Evolutionary conservation across 495 filamentous ascomycete genomes (phyloP), one percentile per base, ranked within the genome.

Genomic region (Hyaloscypha hepaticicola): DNA sequence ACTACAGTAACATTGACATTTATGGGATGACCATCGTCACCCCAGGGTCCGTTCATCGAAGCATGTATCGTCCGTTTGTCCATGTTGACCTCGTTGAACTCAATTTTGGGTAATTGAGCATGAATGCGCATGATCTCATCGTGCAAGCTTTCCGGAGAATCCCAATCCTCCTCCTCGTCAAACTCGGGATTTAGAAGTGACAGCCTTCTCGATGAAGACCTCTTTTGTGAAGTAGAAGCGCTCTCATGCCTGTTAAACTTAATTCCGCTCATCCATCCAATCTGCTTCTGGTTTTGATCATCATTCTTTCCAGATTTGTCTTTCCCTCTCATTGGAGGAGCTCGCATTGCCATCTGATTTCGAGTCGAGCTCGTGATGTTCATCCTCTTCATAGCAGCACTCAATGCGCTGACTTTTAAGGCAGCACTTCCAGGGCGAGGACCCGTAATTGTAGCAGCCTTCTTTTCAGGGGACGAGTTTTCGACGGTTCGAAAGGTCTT

Each of bases 231-330:
- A 1, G 48, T 27, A 6, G 34, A 45, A 1, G 29, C 5, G 59
- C 63, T 64, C 6, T 70, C 66, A 41, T 67, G 66, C 67, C 88
- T 88, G 27, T 79, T 84, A 70, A 97, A 93, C 65, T 91, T 95
- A 48, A 97, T 91, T 31, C 92, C 92, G 63, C 87, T 91, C 90
- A 97, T 96, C 93, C 93, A 97, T 16, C 87, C 83, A 63, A 97
- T 94, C 34, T 84, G 92, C 82, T 77, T 78, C 45, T 75, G 73
- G 26, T 77, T 69, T 38, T 77, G 72, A 22, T 79, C 68, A 27
- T 75, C 71, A 55, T 69, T 60, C 14, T 74, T 73, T 25, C 24
- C 11, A 1, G 60, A 33, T 61, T 78, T 76, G 26, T 69, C 69
- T 55, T 82, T 74, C 56, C 76, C 78, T 61, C 77, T 70, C 64